These are phyloP conservation scores for Mycocentrospora acerina DNA, from an alignment of 2,329 filamentous ascomycete species.

Conservation along the genomic window DNA sequence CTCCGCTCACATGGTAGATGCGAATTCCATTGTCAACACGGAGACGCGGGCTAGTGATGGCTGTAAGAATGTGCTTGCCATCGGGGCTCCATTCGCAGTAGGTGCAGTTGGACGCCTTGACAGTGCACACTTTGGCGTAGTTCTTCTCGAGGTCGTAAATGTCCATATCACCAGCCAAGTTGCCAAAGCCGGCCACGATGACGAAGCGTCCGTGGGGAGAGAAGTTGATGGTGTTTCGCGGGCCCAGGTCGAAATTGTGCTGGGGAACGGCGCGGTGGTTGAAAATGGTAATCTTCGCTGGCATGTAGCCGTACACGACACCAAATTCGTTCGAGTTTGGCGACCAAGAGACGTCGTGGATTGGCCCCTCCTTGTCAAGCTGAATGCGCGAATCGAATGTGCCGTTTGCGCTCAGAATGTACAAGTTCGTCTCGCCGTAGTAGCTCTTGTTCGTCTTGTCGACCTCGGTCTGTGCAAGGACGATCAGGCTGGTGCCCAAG, in stretches of 20 bases:
- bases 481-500: conserved; percentile 84
- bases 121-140: conserved; percentile 87
- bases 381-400: conserved; percentile 89
- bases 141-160: conserved; percentile 96
- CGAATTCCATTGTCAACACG: conserved; percentile 96
- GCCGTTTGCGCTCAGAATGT: conserved; percentile 88
- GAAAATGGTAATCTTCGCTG: conserved; percentile 98
- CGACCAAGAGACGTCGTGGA: conserved; percentile 98
- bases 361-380: conserved; percentile 94
- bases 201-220: conserved; percentile 92
- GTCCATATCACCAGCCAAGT: conserved; percentile 95
- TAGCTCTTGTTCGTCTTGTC: conserved; percentile 99
- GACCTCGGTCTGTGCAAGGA: conserved; percentile 95
- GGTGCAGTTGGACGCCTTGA: conserved; percentile 93
- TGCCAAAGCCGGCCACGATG: conserved; percentile 93
- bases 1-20: conserved; percentile 88
- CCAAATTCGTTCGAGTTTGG: conserved; percentile 97
- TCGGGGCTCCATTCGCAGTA: conserved; percentile 98
- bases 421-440: conserved; percentile 97
- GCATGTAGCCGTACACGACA: conserved; percentile 97
- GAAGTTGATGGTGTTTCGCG: conserved; percentile 93
- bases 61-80: conserved; percentile 91
- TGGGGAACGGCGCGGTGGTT: conserved; percentile 81
- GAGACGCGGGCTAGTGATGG: conserved; percentile 93
- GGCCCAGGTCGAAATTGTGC: conserved; percentile 82